These are phyloP conservation scores for Cryptococcus hybrid DNA, from an alignment of 1,284 basidiomycete species.

Conservation along the genomic window DNA sequence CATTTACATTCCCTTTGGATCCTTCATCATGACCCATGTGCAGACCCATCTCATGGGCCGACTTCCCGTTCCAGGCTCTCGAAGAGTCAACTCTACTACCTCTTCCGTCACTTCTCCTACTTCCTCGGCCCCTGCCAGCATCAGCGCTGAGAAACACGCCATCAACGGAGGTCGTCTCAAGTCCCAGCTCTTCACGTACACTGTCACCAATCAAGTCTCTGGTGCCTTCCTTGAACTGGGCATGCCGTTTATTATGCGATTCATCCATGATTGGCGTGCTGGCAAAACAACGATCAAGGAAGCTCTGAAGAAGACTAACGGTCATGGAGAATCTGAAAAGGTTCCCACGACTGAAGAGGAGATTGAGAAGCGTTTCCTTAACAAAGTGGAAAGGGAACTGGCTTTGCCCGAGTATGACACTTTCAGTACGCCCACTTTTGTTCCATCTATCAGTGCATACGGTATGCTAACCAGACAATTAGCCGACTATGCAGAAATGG, in stretches of 20 bases:
- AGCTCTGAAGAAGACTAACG: conserved; percentile 19
- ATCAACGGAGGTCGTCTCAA: conserved; percentile 66
- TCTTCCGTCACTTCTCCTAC: neutral
- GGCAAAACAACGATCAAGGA: conserved; percentile 47
- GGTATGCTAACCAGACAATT: neutral
- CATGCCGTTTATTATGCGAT: conserved; percentile 74
- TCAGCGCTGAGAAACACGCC: conserved; percentile 38
- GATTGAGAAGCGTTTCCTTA: conserved; percentile 55
- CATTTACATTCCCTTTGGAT: conserved; percentile 88
- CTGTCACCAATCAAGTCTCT: conserved; percentile 86
- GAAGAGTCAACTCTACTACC: neutral
- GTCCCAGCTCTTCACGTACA: conserved; percentile 89
- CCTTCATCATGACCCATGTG: conserved; percentile 66
- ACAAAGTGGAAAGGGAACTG: conserved; percentile 72
- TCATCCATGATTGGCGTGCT: conserved; percentile 57
- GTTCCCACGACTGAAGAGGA: conserved; percentile 21
- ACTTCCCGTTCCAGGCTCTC: neutral
- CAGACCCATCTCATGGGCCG: conserved; percentile 49
- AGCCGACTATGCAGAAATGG: conserved; percentile 92
- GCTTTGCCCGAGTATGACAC: conserved; percentile 75
- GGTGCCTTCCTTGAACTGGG: conserved; percentile 81
- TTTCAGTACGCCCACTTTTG: conserved; percentile 54
- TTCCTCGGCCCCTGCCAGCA: conserved; percentile 2
- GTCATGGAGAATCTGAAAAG: conserved; percentile 8
- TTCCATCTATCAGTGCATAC: neutral